Percentiles rank a stretch among this genome's conserved stretches.
Evolutionary conservation across 169 alveolate species (phyloP).

Genomic region (Cryptosporidium parvum): DNA sequence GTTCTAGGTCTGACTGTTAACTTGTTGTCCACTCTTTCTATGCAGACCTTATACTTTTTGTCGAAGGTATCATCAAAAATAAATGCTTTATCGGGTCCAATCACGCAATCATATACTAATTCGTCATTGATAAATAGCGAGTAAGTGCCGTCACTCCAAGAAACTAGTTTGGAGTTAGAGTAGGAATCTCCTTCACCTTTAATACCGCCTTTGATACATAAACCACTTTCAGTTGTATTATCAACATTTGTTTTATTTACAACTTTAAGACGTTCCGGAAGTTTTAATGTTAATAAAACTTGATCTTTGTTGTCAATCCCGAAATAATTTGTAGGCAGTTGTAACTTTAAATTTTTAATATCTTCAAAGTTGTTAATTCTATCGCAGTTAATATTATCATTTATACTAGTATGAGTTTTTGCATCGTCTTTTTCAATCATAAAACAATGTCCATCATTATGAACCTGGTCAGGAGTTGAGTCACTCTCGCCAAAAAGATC

Average conservation of each 20-base stretch:
- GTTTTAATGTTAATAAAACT: slow-evolving; percentile 31
- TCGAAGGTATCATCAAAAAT: slow-evolving; percentile 37
- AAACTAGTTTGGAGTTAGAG: slow-evolving; percentile 45
- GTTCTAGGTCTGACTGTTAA: slow-evolving; percentile 61
- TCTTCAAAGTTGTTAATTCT: neutral
- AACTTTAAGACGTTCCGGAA: slow-evolving; percentile 55
- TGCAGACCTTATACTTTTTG: slow-evolving; percentile 16
- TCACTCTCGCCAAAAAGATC: slow-evolving; percentile 67
- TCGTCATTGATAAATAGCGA: slow-evolving; percentile 10
- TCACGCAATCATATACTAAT: slow-evolving; percentile 47
- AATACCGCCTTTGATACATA: slow-evolving; percentile 25
- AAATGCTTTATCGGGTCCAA: slow-evolving; percentile 53
- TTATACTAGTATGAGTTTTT: neutral
- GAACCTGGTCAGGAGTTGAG: neutral
- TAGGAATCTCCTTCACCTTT: slow-evolving; percentile 10
- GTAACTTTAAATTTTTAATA: neutral
- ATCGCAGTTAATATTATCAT: neutral
- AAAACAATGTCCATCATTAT: neutral
- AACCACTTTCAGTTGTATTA: neutral
- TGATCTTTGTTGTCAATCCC: slow-evolving; percentile 15
- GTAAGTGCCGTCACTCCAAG: slow-evolving; percentile 73
- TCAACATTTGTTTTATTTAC: neutral
- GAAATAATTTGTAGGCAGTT: neutral
- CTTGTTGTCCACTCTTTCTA: slow-evolving; percentile 20
- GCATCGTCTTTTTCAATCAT: neutral